phyloP scores from a whole-genome alignment of 371 early-diverging fungal species.

The Smittium mucronatum region DNA sequence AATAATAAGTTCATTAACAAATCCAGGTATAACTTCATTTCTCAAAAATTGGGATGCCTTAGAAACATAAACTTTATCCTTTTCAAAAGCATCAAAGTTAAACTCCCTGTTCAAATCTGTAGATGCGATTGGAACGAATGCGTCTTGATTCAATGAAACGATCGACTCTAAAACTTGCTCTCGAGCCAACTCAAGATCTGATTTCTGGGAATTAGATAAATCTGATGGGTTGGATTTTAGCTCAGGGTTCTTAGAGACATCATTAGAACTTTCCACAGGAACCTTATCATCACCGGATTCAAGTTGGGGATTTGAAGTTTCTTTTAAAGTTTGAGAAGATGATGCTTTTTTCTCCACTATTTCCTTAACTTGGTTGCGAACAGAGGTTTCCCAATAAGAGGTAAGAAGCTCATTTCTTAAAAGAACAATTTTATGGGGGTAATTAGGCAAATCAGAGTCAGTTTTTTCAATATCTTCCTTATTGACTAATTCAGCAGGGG shows the following conservation, averaged over 20 bases:
- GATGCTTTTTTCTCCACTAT: conserved; percentile 37
- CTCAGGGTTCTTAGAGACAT: neutral
- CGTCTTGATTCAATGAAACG: conserved; percentile 1
- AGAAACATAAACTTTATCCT: conserved; percentile 37
- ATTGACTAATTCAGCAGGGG: neutral
- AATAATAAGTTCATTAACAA: conserved; percentile 61
- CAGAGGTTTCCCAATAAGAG: conserved; percentile 65
- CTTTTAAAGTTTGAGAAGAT: no score
- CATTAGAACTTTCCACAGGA: neutral
- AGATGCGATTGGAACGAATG: neutral
- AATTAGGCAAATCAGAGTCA: conserved; percentile 40
- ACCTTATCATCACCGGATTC: neutral
- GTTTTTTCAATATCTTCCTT: neutral
- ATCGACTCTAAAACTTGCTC: conserved; percentile 4
- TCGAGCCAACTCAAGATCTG: neutral
- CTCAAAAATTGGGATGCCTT: conserved; percentile 63
- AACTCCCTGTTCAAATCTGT: conserved; percentile 4
- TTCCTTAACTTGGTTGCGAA: conserved; percentile 46
- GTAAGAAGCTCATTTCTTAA: conserved; percentile 80
- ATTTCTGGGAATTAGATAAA: neutral
- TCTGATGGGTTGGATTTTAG: conserved; percentile 16
- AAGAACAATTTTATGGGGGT: conserved; percentile 79
- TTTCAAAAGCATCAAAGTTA: conserved; percentile 10
- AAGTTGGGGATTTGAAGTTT: neutral
- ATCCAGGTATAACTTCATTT: conserved; percentile 49